Conservation (phyloP, 163 green algal species). For the Scenedesmus sp. region DNA sequence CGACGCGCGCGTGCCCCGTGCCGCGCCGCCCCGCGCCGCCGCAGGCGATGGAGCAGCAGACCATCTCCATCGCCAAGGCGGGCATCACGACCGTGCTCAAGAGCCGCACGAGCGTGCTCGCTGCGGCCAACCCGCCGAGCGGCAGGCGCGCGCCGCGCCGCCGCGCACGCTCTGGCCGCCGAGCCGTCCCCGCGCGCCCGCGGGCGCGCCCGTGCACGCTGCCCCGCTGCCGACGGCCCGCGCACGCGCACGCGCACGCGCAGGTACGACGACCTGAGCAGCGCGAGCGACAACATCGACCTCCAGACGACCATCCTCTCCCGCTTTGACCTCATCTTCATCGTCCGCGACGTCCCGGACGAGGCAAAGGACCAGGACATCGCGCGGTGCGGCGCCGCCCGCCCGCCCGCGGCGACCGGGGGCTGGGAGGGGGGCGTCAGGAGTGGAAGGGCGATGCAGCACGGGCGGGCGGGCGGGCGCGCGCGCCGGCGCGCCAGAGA, state of each 20-base stretch:
- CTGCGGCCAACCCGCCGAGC: conserved; percentile 95
- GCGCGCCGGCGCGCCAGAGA: too few relatives aligned
- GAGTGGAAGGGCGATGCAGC: too few relatives aligned
- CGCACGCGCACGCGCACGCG: too few relatives aligned
- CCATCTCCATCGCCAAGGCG: conserved; percentile 98
- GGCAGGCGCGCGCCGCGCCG: conserved; percentile 77
- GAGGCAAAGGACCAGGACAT: conserved; percentile 44
- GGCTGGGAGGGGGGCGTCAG: too few relatives aligned
- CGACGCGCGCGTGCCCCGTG: too few relatives aligned
- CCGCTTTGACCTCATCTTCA: conserved; percentile 99
- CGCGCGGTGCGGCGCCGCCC: conserved; percentile 27
- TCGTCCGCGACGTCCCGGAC: conserved; percentile 85
- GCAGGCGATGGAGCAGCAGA: conserved; percentile 99
- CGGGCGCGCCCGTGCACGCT: background rate
- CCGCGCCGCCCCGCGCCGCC: too few relatives aligned
- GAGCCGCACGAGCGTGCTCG: conserved; percentile 90
- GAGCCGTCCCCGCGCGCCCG: background rate
- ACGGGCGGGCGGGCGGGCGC: too few relatives aligned
- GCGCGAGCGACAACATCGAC: conserved; percentile 96
- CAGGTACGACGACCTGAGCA: conserved; percentile 92
- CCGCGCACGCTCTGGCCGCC: too few relatives aligned
- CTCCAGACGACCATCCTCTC: conserved; percentile 99
- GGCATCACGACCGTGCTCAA: conserved; percentile 99
- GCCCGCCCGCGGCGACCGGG: too few relatives aligned
- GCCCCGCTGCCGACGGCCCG: background rate